A percentile compares a stretch with the other conserved stretches of the same genome.
Evolutionary conservation across 345 rosid species (phyloP).

Genomic region (Garcia nutans): DNA sequence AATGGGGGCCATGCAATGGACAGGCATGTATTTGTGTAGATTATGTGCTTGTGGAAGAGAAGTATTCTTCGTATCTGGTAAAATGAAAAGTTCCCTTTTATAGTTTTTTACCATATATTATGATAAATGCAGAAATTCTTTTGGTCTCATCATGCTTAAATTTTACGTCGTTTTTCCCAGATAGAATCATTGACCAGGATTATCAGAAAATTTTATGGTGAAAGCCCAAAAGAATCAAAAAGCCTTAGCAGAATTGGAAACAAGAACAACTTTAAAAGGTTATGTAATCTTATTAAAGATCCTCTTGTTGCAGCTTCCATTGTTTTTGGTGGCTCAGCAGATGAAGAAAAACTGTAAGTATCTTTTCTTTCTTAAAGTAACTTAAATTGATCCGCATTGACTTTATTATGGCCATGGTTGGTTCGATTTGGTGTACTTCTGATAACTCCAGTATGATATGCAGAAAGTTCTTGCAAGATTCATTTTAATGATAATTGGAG

Average conservation of each 20-base stretch:
- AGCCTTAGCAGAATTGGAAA: constrained; percentile 53
- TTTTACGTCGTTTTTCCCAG: constrained; percentile 37
- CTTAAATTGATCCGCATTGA: not conserved
- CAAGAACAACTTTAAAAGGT: constrained; percentile 52
- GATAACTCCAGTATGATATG: too few species aligned
- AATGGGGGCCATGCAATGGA: constrained; percentile 79
- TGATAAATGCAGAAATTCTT: not conserved
- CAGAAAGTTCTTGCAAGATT: too few species aligned
- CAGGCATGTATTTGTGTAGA: constrained; percentile 80
- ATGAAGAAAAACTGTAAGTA: constrained; percentile 62
- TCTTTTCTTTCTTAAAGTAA: not conserved
- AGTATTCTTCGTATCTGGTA: constrained; percentile 58
- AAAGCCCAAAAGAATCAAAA: constrained; percentile 48
- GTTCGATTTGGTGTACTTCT: too few species aligned
- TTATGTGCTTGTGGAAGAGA: constrained; percentile 67
- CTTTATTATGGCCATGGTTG: not conserved
- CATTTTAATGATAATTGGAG: not conserved
- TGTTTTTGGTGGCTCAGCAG: constrained; percentile 63
- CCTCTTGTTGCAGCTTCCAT: constrained; percentile 59
- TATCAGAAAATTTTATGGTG: constrained; percentile 58
- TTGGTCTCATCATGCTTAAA: not conserved
- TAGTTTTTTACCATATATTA: not conserved
- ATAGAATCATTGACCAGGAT: constrained; percentile 50
- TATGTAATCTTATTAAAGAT: constrained; percentile 51
- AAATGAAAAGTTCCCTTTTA: not conserved